Conservation (phyloP, 2,329 filamentous ascomycete species). For the Pleoardoris graminearum region DNA sequence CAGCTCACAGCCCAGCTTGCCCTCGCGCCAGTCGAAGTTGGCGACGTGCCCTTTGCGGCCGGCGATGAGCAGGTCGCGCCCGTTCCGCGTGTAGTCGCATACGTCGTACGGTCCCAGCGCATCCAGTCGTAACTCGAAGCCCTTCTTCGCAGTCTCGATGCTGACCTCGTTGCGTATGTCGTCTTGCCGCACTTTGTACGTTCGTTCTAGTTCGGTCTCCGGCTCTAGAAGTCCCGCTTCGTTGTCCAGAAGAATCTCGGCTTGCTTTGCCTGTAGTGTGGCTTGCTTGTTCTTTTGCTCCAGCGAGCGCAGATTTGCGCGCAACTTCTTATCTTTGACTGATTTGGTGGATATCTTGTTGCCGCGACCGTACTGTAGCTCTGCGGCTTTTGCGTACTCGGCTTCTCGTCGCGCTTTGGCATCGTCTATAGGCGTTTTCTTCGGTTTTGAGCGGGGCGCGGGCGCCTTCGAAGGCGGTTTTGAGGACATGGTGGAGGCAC, state of each 20-base stretch:
- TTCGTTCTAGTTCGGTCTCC: constrained; percentile 84
- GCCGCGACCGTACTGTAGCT: constrained; percentile 83
- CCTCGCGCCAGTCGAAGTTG: constrained; percentile 93
- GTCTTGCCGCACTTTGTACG: constrained; percentile 88
- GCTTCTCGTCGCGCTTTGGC: constrained; percentile 36
- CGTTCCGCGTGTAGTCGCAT: constrained; percentile 88
- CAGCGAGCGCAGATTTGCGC: constrained; percentile 74
- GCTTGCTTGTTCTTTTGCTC: constrained; percentile 85
- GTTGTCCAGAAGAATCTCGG: constrained; percentile 91
- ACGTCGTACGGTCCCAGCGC: constrained; percentile 81
- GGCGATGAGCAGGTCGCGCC: constrained; percentile 79
- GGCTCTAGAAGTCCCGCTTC: constrained; percentile 82
- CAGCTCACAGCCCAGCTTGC: constrained; percentile 87
- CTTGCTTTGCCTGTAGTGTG: constrained; percentile 83
- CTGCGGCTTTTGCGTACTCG: constrained; percentile 54
- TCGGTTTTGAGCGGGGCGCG: constrained; percentile 29
- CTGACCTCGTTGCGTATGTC: constrained; percentile 77
- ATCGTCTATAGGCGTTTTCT: constrained; percentile 24
- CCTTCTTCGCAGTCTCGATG: constrained; percentile 85
- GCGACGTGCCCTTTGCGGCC: constrained; percentile 94
- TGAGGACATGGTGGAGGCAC: constrained; percentile 23
- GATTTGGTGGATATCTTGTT: constrained; percentile 70
- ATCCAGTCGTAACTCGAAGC: constrained; percentile 80
- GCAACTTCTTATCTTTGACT: constrained; percentile 88
- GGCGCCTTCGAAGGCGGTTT: constrained; percentile 23